These are phyloP conservation scores for Brassica rapa DNA, from an alignment of 345 rosid species.

Conservation along the genomic window DNA sequence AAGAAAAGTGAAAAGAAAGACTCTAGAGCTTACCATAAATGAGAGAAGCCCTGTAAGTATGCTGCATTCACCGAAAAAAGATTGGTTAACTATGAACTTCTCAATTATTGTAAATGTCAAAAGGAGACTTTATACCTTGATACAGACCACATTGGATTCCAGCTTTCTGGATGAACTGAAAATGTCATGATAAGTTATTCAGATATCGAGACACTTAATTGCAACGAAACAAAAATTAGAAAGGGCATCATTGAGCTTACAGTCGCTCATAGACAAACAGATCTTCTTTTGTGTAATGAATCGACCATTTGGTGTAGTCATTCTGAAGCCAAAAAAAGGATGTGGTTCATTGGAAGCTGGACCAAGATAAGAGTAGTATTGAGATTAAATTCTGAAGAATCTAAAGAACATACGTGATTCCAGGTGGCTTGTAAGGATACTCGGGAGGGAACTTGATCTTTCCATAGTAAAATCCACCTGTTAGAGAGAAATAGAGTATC, in stretches of 20 bases:
- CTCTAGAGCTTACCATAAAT: constrained; percentile 75
- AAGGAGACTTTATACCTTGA: constrained; percentile 61
- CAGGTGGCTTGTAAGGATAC: constrained; percentile 98
- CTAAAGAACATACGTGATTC: constrained; percentile 70
- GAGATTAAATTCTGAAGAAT: constrained; percentile 30
- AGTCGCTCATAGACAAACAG: constrained; percentile 98
- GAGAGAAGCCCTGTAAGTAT: constrained; percentile 98
- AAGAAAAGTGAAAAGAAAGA: background rate
- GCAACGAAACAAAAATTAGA: background rate
- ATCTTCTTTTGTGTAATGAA: constrained; percentile 96
- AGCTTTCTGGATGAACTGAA: constrained; percentile 99
- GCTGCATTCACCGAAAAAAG: constrained; percentile 54
- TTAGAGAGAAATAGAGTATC: background rate
- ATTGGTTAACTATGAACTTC: background rate
- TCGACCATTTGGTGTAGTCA: constrained; percentile 98
- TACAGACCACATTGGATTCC: constrained; percentile 99
- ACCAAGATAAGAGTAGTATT: background rate
- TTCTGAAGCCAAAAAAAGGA: constrained; percentile 23
- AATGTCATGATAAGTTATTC: constrained; percentile 25
- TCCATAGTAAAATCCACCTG: constrained; percentile 81
- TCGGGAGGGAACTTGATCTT: constrained; percentile 97
- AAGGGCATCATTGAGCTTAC: constrained; percentile 52
- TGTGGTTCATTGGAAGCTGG: background rate
- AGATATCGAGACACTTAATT: background rate
- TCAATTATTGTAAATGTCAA: background rate